A percentile compares a stretch with the other conserved stretches of the same genome.
Evolutionary conservation across 2,329 filamentous ascomycete genomes (phyloP).

Genomic region (Ambrosiella cleistominuta): DNA sequence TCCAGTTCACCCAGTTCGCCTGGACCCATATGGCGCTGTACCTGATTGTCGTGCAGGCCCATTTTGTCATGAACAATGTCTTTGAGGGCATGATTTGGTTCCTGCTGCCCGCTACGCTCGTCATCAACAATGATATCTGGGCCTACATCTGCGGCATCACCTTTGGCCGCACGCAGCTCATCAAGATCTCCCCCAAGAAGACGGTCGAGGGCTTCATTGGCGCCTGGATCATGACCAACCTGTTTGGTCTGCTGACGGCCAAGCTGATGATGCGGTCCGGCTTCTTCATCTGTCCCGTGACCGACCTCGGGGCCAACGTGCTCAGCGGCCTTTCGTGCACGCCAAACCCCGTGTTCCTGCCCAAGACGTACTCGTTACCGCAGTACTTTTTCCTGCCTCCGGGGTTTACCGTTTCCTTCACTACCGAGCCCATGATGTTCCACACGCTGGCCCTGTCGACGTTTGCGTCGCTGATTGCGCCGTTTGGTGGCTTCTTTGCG

Average conservation of each 20-base stretch:
- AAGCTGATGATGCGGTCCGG: conserved; percentile 77
- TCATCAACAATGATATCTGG: conserved; percentile 98
- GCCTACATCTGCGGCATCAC: conserved; percentile 96
- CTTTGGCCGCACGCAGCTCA: conserved; percentile 88
- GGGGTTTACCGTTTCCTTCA: conserved; percentile 42
- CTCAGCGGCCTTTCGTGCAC: conserved; percentile 80
- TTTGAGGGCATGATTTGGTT: conserved; percentile 99
- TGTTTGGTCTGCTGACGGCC: conserved; percentile 68
- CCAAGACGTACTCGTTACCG: conserved; percentile 56
- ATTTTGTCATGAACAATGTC: conserved; percentile 99
- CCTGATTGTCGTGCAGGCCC: conserved; percentile 90
- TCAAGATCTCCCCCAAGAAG: conserved; percentile 97
- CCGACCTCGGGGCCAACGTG: conserved; percentile 84
- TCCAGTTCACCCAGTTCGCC: conserved; percentile 97
- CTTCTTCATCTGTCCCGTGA: conserved; percentile 97
- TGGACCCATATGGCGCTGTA: conserved; percentile 99
- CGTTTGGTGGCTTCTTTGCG: conserved; percentile 96
- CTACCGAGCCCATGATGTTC: conserved; percentile 75
- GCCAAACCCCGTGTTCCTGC: conserved; percentile 78
- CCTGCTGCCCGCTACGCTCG: conserved; percentile 82
- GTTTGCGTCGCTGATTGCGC: conserved; percentile 90
- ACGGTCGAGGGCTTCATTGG: conserved; percentile 95
- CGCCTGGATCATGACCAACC: conserved; percentile 86
- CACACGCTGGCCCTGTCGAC: conserved; percentile 80
- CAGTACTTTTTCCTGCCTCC: conserved; percentile 55